Base-by-base conservation (phyloP, 768 basidiomycete genomes). In the Boletellus ananiceps region DNA sequence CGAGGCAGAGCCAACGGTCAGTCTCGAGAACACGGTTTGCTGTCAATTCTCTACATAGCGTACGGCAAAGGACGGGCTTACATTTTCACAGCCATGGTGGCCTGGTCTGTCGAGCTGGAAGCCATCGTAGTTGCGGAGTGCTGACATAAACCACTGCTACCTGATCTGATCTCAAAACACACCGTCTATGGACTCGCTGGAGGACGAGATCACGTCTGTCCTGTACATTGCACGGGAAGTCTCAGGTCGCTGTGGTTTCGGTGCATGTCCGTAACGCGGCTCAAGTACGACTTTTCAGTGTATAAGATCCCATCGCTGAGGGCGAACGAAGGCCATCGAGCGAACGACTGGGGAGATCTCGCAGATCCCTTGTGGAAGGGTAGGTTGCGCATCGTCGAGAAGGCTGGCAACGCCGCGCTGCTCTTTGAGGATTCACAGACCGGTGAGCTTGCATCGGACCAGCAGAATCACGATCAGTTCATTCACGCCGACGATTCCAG, bases 311-410 rank as follows among this genome's bases (percentile, higher is more conserved):
- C 93, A 2, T 83, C 93, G 40, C 72, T 93, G 60, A 91, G 81
- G 61, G 78, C 77, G 34, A 88, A 92, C 60, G 88, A 93, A 62
- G 93, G 93, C 8, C 87, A 95, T 70, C 85, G 90, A 46, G 93
- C 93, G 11, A 85, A 84, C 47, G 89, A 93, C 56, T 97, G 93
- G 93, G 90, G 93, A 14, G 87, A 93, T 67, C 79, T 94, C 36
- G 78, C 78, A 15, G 62, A 77, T 47, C 90, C 91, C 4, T 69
- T 97, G 19, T 97, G 93, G 93, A 94, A 94, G 64, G 93, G 93
- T 15, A 78, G 93, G 37, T 71, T 97, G 56, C 80, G 92, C 51
- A 85, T 96, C 51, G 71, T 91, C 21, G 92, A 96, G 69, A 83
- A 80, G 57, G 83, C 82, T 1, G 71, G 76, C 21, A 77, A 79